Percentiles rank a stretch among this genome's conserved stretches.
Evolutionary conservation across 257 asterid species (phyloP).

Genomic region (Nyctanthes arbortristis): DNA sequence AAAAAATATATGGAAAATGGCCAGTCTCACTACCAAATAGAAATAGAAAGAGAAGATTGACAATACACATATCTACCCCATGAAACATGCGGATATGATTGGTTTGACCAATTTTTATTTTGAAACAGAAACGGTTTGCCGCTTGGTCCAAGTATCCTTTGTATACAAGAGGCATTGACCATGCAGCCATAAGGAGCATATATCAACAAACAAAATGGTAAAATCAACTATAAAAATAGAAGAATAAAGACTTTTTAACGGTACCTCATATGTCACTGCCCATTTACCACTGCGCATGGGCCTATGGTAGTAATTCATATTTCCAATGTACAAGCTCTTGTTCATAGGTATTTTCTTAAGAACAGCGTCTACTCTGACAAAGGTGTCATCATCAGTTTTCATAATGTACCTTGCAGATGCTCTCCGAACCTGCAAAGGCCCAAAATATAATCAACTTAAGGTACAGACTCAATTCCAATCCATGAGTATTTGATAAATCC

Average conservation of each 20-base stretch:
- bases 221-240: neutral
- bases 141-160: too few species aligned
- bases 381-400: conserved; percentile 93
- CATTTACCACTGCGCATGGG: conserved; percentile 95
- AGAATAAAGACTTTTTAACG: neutral
- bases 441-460: neutral
- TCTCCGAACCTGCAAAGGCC: conserved; percentile 55
- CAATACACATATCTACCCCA: too few species aligned
- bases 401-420: conserved; percentile 69
- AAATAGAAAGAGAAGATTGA: too few species aligned
- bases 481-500: conserved; percentile 16
- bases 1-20: too few species aligned
- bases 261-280: conserved; percentile 91
- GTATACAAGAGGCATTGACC: neutral
- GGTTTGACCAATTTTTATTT: too few species aligned
- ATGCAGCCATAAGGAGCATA: neutral
- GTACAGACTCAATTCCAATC: conserved; percentile 3
- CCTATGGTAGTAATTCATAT: conserved; percentile 80
- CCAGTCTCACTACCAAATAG: too few species aligned
- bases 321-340: conserved; percentile 79
- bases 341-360: conserved; percentile 49
- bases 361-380: conserved; percentile 81
- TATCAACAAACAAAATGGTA: conserved; percentile 1
- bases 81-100: too few species aligned
- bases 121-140: too few species aligned